Evolutionary conservation across 148 eudicot genomes (phyloP).

Genomic region (Dianthus caryophyllus): DNA sequence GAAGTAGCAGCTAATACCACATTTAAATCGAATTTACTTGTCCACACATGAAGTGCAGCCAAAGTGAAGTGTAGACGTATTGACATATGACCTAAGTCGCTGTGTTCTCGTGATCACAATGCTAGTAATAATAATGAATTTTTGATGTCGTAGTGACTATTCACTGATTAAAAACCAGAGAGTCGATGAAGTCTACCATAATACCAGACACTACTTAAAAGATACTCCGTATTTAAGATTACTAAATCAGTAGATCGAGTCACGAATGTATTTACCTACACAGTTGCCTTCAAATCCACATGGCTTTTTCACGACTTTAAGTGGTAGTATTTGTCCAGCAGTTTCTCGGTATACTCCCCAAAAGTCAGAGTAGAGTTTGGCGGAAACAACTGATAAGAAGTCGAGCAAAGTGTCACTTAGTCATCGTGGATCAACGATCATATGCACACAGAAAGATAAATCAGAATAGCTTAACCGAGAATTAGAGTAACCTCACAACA

Average conservation of each 20-base stretch:
- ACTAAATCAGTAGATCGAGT: not conserved
- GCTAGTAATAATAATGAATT: not conserved
- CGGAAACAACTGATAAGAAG: conserved; percentile 49
- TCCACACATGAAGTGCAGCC: too few species aligned
- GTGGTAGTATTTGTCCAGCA: conserved; percentile 88
- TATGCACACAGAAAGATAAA: not conserved
- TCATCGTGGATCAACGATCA: not conserved
- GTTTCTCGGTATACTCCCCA: conserved; percentile 90
- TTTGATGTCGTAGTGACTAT: not conserved
- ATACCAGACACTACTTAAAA: conserved; percentile 4
- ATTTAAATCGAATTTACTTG: too few species aligned
- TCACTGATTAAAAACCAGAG: not conserved
- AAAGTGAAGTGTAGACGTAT: too few species aligned
- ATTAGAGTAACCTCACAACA: not conserved
- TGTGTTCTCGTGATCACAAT: not conserved
- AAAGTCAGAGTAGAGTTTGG: conserved; percentile 67
- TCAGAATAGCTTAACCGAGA: not conserved
- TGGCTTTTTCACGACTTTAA: conserved; percentile 31
- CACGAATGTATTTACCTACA: conserved; percentile 12
- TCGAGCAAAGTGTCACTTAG: not conserved
- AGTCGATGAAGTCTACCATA: not conserved
- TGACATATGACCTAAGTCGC: not conserved
- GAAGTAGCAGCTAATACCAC: not conserved
- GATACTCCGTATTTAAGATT: not conserved
- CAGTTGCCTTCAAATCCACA: not conserved